phyloP scores from a whole-genome alignment of 345 rosid genomes.

The Jatropha curcas region DNA sequence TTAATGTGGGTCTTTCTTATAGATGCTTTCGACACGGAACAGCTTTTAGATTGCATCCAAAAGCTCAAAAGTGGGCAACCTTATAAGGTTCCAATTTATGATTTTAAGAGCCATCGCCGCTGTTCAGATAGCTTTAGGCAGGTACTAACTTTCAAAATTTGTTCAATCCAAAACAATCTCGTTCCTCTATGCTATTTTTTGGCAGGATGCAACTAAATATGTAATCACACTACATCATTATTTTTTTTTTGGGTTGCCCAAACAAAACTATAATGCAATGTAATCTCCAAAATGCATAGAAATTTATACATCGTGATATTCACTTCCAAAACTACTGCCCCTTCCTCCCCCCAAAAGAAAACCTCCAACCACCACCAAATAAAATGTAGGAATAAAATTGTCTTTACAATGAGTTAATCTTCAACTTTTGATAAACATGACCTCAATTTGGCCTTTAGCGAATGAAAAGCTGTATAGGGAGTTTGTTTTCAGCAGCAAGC shows the following conservation, averaged over 20 bases:
- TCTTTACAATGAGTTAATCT: too few relatives aligned
- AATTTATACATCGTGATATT: too few relatives aligned
- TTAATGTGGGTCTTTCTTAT: conserved; percentile 19
- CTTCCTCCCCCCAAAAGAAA: too few relatives aligned
- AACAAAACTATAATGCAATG: too few relatives aligned
- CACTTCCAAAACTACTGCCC: too few relatives aligned
- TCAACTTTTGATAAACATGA: too few relatives aligned
- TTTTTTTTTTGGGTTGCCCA: neutral
- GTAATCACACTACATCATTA: neutral
- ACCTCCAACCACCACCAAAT: too few relatives aligned
- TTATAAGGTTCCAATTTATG: conserved; percentile 88
- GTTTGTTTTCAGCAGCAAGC: too few relatives aligned
- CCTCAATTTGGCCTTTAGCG: too few relatives aligned
- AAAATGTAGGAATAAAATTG: too few relatives aligned
- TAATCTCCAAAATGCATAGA: too few relatives aligned
- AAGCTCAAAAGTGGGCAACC: conserved; percentile 75
- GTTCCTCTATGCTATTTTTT: neutral
- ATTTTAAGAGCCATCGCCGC: conserved; percentile 86
- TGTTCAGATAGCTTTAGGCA: conserved; percentile 83
- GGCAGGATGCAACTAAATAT: neutral
- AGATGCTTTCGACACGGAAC: conserved; percentile 99
- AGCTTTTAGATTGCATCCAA: conserved; percentile 78
- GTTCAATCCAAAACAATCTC: neutral
- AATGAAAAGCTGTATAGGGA: too few relatives aligned
- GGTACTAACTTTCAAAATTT: conserved; percentile 38